Evolutionary conservation across 768 basidiomycete species (phyloP).

Genomic region (Gelatoporia subvermispora): DNA sequence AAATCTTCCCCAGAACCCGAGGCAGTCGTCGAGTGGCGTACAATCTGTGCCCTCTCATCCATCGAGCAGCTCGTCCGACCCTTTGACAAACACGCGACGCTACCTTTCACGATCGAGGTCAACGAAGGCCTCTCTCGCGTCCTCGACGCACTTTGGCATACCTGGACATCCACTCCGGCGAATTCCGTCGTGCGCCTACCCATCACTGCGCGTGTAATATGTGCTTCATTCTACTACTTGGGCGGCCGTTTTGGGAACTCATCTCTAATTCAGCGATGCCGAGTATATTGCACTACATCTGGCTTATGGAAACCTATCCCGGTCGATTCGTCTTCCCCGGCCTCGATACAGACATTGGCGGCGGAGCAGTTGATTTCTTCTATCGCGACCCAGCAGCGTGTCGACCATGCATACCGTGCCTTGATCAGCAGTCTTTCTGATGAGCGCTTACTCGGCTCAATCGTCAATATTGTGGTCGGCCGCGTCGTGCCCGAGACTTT

Average conservation of each 20-base stretch:
- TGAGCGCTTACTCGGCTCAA: not conserved
- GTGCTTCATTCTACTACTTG: conserved; percentile 15
- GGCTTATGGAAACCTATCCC: conserved; percentile 4
- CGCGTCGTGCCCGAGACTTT: not conserved
- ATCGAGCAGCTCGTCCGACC: conserved; percentile 4
- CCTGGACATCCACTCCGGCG: conserved; percentile 24
- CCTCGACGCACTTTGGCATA: conserved; percentile 25
- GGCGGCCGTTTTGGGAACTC: conserved; percentile 11
- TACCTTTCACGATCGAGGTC: not conserved
- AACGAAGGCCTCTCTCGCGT: conserved; percentile 6
- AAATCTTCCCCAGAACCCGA: not conserved
- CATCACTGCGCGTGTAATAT: conserved; percentile 7
- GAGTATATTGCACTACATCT: not conserved
- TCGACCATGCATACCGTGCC: conserved; percentile 9
- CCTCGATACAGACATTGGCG: conserved; percentile 4
- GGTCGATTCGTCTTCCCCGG: not conserved
- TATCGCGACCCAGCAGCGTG: conserved; percentile 7
- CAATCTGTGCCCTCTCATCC: conserved; percentile 9
- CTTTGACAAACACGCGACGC: not conserved
- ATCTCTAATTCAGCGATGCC: conserved; percentile 6
- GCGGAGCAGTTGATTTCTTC: conserved; percentile 9
- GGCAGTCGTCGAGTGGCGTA: conserved; percentile 15
- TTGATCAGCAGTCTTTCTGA: conserved; percentile 7
- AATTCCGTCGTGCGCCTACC: not conserved
- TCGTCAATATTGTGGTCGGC: conserved; percentile 3